Evolutionary conservation across 192 early-diverging fungal species (phyloP).

Genomic region (Coemansia sp.): DNA sequence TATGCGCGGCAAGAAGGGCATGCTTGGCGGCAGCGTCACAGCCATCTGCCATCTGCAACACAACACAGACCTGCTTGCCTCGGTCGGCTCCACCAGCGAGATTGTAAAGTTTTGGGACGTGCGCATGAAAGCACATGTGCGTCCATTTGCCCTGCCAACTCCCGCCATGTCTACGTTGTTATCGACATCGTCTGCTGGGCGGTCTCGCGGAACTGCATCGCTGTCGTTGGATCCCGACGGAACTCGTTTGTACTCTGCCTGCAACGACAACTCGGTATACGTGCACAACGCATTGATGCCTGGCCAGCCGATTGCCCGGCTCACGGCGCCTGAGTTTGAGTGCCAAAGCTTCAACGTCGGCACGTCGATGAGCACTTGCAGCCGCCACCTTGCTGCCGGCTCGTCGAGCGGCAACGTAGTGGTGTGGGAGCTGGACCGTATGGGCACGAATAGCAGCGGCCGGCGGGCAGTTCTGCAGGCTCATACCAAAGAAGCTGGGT

Average conservation of each 20-base stretch:
- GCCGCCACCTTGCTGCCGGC: constrained; percentile 67
- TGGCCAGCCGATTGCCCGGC: constrained; percentile 51
- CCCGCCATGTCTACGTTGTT: constrained; percentile 37
- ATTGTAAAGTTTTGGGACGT: constrained; percentile 83
- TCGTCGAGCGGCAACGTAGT: constrained; percentile 64
- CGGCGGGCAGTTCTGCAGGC: constrained; percentile 57
- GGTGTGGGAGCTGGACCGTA: constrained; percentile 68
- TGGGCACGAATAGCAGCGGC: constrained; percentile 18
- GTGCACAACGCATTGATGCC: constrained; percentile 64
- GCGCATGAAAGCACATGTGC: constrained; percentile 52
- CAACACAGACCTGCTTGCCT: constrained; percentile 22
- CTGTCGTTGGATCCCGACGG: constrained; percentile 66
- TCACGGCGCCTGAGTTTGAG: constrained; percentile 59
- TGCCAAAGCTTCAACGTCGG: constrained; percentile 70
- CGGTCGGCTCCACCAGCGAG: constrained; percentile 47
- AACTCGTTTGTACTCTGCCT: constrained; percentile 67
- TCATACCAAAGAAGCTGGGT: constrained; percentile 67
- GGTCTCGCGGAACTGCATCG: constrained; percentile 60
- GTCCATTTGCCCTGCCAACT: constrained; percentile 41
- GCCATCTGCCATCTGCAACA: constrained; percentile 29
- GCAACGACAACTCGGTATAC: constrained; percentile 66
- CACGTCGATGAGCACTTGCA: constrained; percentile 71
- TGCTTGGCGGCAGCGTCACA: constrained; percentile 26
- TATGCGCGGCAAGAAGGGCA: constrained; percentile 16
- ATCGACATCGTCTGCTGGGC: constrained; percentile 31